Base-by-base conservation (phyloP, 345 rosid species). In the Rubroshorea leprosula region DNA sequence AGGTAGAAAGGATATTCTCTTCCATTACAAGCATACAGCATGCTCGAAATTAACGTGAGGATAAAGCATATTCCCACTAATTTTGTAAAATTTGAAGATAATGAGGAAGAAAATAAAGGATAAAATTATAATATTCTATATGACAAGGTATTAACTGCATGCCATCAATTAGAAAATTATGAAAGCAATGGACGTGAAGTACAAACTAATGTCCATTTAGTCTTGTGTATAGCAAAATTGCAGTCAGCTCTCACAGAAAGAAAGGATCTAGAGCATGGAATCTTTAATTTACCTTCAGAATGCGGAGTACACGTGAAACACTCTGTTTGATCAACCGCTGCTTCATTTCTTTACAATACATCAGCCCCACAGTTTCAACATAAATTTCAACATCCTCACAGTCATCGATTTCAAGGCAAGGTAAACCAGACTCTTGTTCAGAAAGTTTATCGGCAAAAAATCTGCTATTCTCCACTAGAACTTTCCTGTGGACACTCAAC, bases 281-380 rank as follows among this genome's bases (percentile, higher is more conserved):
- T 51, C 17, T 4, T 50, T 18, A 51, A 65, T 63, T 69, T 84
- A 92, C 98, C 97, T 86, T 87, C 55, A 93, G 95, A 58, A 93
- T 71, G 48, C 88, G 88, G 39, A 93, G 96, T 38, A 86, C 94
- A 23, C 94, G 86, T 15, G 81, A 64, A 35, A 93, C 97, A 57
- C 79, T 89, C 75, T 89, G 96, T 75, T 93, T 93, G 77, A 89
- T 80, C 13, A 93, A 72, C 39, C 96, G 74, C 69, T 86, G 99
- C 75, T 83, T 93, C 89, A 89, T 79, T n/a, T 93, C 99, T 67
- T 82, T 87, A 76, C 97, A 86, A 69, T 93, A 93, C 99, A 93
- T 93, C 19, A 93, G 77, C 5, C 97, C 96, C 63, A 93, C 83
- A 23, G 97, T 85, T 76, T 93, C 99, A 27, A 93, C 91, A 69